Percentiles rank a stretch among this genome's conserved stretches.
Evolutionary conservation across 192 early-diverging fungal species (phyloP).

Genomic region (Linderina pennispora): DNA sequence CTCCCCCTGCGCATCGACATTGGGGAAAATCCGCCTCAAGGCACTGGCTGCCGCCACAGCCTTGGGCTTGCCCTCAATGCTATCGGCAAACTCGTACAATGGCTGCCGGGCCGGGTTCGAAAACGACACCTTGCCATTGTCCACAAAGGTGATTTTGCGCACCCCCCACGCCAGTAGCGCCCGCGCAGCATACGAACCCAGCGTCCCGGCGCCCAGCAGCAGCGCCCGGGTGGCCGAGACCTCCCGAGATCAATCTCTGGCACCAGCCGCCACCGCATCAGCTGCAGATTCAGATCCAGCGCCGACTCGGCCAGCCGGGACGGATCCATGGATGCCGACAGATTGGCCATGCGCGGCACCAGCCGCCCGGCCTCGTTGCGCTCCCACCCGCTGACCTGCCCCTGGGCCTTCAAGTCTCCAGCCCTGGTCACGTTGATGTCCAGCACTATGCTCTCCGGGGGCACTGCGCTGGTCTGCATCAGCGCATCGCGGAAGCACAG

Average conservation of each 20-base stretch:
- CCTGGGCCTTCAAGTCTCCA: constrained; percentile 1
- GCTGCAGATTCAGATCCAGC: constrained; percentile 89
- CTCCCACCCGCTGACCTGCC: constrained; percentile 83
- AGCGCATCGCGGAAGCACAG: constrained; percentile 37
- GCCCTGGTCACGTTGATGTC: constrained; percentile 18
- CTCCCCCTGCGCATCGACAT: constrained; percentile 64
- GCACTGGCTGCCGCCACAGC: constrained; percentile 77
- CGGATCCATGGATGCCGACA: constrained; percentile 90
- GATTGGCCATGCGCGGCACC: constrained; percentile 73
- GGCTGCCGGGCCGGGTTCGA: constrained; percentile 97
- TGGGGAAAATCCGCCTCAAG: constrained; percentile 73
- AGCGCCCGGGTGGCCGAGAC: constrained; percentile 70
- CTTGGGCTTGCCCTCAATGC: constrained; percentile 77
- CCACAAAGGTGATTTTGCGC: constrained; percentile 89
- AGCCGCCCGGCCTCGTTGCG: constrained; percentile 72
- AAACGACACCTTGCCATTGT: constrained; percentile 84
- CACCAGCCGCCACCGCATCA: constrained; percentile 95
- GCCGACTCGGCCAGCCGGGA: constrained; percentile 76
- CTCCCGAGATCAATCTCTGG: constrained; percentile 77
- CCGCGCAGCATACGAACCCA: constrained; percentile 90
- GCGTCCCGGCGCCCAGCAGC: constrained; percentile 88
- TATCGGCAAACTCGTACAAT: constrained; percentile 86
- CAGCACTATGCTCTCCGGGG: constrained; percentile 29
- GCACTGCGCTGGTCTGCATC: no score
- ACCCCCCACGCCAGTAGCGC: constrained; percentile 89